phyloP scores from a whole-genome alignment of 257 asterid species.

The Scutellaria galericulata region DNA sequence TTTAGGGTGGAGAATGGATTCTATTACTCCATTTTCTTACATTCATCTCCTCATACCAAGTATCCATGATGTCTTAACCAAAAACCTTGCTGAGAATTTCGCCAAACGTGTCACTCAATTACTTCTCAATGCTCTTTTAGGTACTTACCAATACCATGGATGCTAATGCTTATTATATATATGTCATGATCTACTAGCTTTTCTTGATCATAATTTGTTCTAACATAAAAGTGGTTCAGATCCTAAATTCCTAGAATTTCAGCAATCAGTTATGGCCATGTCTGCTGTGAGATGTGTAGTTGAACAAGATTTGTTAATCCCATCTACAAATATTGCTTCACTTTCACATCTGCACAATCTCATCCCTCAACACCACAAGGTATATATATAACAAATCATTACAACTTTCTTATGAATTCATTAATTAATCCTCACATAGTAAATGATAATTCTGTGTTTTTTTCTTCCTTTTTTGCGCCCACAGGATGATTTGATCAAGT shows the following conservation, averaged over 20 bases:
- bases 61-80: constrained; percentile 24
- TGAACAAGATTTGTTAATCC: constrained; percentile 33
- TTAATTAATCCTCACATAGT: too few species aligned
- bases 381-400: constrained; percentile 10
- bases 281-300: constrained; percentile 45
- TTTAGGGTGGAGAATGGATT: constrained; percentile 62
- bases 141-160: constrained; percentile 31
- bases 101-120: constrained; percentile 37
- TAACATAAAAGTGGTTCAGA: constrained; percentile 43
- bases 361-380: constrained; percentile 59
- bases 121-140: constrained; percentile 58
- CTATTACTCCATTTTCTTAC: constrained; percentile 64
- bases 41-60: constrained; percentile 41
- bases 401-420: neutral
- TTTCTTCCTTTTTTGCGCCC: too few species aligned
- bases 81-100: constrained; percentile 39
- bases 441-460: neutral
- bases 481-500: constrained; percentile 59
- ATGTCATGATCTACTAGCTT: too few species aligned
- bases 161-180: too few species aligned
- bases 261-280: constrained; percentile 55
- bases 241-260: constrained; percentile 52
- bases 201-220: too few species aligned
- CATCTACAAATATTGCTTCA: constrained; percentile 25
- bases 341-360: constrained; percentile 39